Conservation (phyloP, 768 basidiomycete species). For the Hydnomerulius pinastri region DNA sequence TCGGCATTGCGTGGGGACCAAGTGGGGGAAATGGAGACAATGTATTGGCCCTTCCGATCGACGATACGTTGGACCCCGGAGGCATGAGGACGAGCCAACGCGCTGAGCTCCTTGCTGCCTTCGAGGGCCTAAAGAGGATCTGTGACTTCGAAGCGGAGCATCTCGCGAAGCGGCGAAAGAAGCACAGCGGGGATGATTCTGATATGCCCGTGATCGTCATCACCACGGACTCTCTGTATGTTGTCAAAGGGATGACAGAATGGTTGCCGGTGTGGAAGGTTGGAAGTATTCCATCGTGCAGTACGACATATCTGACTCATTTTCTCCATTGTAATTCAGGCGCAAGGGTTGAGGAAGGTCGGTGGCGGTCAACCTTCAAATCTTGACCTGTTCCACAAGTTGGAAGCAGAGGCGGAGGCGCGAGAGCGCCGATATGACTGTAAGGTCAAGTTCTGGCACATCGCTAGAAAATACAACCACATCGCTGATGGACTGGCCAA, state of each 20-base stretch:
- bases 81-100: slow-evolving; percentile 31
- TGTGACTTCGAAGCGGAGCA: not conserved
- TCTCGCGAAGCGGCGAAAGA: not conserved
- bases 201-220: slow-evolving; percentile 14
- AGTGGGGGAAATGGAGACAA: not conserved
- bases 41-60: slow-evolving; percentile 23
- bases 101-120: slow-evolving; percentile 32
- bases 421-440: slow-evolving; percentile 15
- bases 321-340: too few relatives aligned
- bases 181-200: not conserved
- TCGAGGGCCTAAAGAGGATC: slow-evolving; percentile 18
- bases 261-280: slow-evolving; percentile 37
- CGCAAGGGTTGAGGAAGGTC: slow-evolving; percentile 22
- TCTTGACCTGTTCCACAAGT: slow-evolving; percentile 28
- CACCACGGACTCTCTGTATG: slow-evolving; percentile 36
- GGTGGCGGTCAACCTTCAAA: slow-evolving; percentile 21
- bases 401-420: slow-evolving; percentile 18
- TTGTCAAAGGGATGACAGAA: slow-evolving; percentile 35
- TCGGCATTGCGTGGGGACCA: slow-evolving; percentile 7
- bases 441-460: slow-evolving; percentile 25
- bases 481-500: slow-evolving; percentile 25
- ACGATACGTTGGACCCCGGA: slow-evolving; percentile 19
- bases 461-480: slow-evolving; percentile 19
- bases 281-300: not conserved
- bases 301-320: not conserved